Evolutionary conservation across 768 basidiomycete genomes (phyloP), one percentile per base, ranked within the genome.

Genomic region (Cystofilobasidium capitatum): DNA sequence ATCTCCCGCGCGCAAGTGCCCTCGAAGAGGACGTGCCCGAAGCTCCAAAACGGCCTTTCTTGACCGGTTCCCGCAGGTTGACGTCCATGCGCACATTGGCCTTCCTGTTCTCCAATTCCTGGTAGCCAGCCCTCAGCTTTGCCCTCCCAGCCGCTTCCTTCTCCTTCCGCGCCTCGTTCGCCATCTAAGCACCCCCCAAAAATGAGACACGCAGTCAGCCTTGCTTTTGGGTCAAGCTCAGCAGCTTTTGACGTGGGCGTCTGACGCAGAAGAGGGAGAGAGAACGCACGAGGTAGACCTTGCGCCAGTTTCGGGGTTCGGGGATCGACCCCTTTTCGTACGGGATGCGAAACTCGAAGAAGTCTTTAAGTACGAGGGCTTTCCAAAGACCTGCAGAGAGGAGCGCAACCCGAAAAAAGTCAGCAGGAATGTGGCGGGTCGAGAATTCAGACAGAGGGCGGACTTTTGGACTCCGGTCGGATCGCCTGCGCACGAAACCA

Each of bases 221-320:
- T 2, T 16, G 4, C 6, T 33, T 24, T 8, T 14, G 20, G 47
- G 14, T 7, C 36, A 26, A 14, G 29, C n/a, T 1, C 35, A 35
- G 20, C 55, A 36, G 22, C 37, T 29, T 17, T n/a, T 35, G 49
- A 54, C 17, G 47, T 51, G n/a, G 9, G n/a, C 24, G 9, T 16
- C 26, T 2, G 49, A 14, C 29, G n/a, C 24, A 35, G 31, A 6
- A 39, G 8, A 37, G 17, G 14, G 33, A 16, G 9, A 0, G 20
- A 7, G 9, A 13, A 59, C 66, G 26, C 33, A 68, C 66, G 35
- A 68, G 35, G 62, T 68, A 68, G 16, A 55, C 51, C 42, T 57
- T 63, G n/a, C 66, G 49, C 66, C 66, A 68, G 35, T 62, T 62
- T 17, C 33, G 24, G 7, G 66, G 66, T 31, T 68, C 66, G 17